Evolutionary conservation across 176 grass and related monocot species (phyloP).

Genomic region (Aegilops tauschii): DNA sequence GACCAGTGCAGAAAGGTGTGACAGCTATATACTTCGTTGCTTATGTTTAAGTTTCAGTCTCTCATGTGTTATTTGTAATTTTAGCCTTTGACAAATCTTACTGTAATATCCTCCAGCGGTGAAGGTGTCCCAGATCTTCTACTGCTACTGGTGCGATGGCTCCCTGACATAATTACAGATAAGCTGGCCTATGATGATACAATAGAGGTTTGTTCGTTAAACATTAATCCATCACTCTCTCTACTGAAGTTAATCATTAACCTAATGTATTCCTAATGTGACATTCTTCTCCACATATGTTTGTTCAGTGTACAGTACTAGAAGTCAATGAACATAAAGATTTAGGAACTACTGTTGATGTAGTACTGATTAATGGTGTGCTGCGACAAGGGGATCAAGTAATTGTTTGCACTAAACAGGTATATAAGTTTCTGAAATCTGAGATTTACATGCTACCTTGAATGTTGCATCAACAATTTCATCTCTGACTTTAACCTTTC

Average conservation of each 20-base stretch:
- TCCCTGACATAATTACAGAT: neutral
- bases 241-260: neutral
- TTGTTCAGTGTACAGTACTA: slow-evolving; percentile 63
- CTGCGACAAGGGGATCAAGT: slow-evolving; percentile 75
- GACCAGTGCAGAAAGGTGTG: neutral
- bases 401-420: slow-evolving; percentile 75
- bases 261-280: neutral
- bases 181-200: neutral
- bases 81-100: neutral
- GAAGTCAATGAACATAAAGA: slow-evolving; percentile 69
- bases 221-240: neutral
- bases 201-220: neutral
- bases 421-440: slow-evolving; percentile 26
- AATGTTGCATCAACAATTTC: neutral
- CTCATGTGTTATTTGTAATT: neutral
- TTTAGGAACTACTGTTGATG: slow-evolving; percentile 61
- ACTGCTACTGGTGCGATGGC: neutral
- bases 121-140: slow-evolving; percentile 17
- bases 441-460: neutral
- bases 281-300: neutral
- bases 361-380: slow-evolving; percentile 63
- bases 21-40: neutral
- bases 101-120: neutral
- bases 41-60: neutral
- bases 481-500: neutral